A percentile compares a stretch with the other conserved stretches of the same genome.
These are phyloP conservation scores for Triticum urartu DNA, from an alignment of 176 grass and related monocot genomes.

Conservation along the genomic window DNA sequence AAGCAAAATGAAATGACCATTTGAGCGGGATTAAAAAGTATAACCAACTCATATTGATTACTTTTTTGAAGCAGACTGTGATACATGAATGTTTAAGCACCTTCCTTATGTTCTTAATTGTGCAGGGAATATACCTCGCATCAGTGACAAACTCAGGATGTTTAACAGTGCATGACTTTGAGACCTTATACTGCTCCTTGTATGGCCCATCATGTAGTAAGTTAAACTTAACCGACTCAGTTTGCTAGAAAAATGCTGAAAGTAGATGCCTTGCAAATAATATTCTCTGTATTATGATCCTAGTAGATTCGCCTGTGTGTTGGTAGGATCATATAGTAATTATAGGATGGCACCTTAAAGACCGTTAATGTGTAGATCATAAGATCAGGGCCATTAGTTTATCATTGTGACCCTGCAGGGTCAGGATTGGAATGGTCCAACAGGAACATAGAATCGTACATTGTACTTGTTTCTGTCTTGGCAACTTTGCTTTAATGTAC, in stretches of 20 bases:
- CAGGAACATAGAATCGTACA: neutral
- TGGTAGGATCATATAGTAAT: conserved; percentile 10
- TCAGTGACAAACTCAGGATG: conserved; percentile 87
- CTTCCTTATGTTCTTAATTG: conserved; percentile 29
- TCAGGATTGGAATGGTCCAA: conserved; percentile 7
- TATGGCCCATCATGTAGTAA: conserved; percentile 62
- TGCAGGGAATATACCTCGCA: conserved; percentile 93
- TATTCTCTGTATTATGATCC: neutral
- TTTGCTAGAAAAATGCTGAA: neutral
- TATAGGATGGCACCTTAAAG: neutral
- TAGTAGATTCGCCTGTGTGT: neutral
- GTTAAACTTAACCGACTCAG: conserved; percentile 22
- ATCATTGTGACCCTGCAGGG: neutral
- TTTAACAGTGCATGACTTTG: conserved; percentile 94
- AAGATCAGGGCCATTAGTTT: conserved; percentile 2
- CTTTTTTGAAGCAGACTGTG: conserved; percentile 9
- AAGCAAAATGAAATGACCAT: neutral
- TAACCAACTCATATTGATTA: neutral
- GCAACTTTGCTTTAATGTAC: neutral
- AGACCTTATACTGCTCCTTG: conserved; percentile 72
- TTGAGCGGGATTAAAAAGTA: neutral
- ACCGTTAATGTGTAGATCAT: neutral
- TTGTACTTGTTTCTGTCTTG: neutral
- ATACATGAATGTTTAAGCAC: conserved; percentile 14
- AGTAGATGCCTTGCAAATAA: neutral